phyloP scores from a whole-genome alignment of 176 grass and related monocot genomes.

The Luzula sylvatica region DNA sequence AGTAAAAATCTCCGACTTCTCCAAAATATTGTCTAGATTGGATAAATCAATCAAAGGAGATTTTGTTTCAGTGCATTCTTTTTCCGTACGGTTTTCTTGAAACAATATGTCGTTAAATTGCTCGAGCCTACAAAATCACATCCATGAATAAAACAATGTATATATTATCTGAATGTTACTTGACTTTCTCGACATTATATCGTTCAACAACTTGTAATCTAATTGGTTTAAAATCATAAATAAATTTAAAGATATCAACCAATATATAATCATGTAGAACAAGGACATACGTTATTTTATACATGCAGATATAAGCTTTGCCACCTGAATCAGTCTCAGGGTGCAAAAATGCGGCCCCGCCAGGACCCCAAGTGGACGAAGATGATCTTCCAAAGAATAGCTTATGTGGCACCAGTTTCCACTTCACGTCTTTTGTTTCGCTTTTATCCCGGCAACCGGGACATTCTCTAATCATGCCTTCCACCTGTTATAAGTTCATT shows the following conservation, averaged over 20 bases:
- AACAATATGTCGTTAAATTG: constrained; percentile 90
- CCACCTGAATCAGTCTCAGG: constrained; percentile 54
- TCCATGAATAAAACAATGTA: not conserved
- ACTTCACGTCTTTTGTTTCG: constrained; percentile 43
- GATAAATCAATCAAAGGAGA: constrained; percentile 55
- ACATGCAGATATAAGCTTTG: constrained; percentile 67
- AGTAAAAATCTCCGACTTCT: constrained; percentile 42
- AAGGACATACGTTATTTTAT: constrained; percentile 84
- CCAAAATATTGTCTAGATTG: constrained; percentile 30
- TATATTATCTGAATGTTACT: constrained; percentile 2
- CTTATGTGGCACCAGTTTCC: constrained; percentile 66
- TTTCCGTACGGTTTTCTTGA: constrained; percentile 65
- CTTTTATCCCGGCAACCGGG: constrained; percentile 61
- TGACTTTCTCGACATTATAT: too few relatives aligned
- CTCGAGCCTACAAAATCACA: constrained; percentile 52
- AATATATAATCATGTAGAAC: not conserved
- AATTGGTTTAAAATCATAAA: too few relatives aligned
- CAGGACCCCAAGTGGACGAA: constrained; percentile 57
- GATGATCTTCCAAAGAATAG: constrained; percentile 69
- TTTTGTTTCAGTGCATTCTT: constrained; percentile 23
- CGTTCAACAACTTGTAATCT: too few relatives aligned
- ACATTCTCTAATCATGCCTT: constrained; percentile 65
- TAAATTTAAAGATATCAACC: too few relatives aligned
- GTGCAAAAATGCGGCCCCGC: constrained; percentile 81
- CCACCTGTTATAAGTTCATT: constrained; percentile 38